Evolutionary conservation across 2,329 filamentous ascomycete genomes (phyloP).

Genomic region (Chrysoporthe austroafricana): DNA sequence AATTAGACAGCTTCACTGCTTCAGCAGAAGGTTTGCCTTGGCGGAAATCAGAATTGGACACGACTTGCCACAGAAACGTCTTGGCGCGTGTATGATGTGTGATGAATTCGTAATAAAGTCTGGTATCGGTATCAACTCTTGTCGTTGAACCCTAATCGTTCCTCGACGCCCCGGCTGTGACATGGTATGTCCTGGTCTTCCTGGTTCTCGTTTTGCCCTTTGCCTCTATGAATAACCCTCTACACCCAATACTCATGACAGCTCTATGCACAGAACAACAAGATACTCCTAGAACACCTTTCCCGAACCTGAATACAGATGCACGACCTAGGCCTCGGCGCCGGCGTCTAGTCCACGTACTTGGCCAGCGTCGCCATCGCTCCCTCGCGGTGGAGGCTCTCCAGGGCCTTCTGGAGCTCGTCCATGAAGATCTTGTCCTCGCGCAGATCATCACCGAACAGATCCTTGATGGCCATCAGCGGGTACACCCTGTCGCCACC

Average conservation of each 20-base stretch:
- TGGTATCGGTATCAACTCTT: background rate
- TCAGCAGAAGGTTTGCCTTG: too few species aligned
- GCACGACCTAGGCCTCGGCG: background rate
- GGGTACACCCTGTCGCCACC: slow-evolving; percentile 47
- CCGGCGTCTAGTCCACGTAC: slow-evolving; percentile 42
- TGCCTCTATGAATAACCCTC: background rate
- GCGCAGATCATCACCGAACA: slow-evolving; percentile 58
- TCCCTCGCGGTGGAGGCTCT: slow-evolving; percentile 50
- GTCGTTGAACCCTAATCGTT: too few species aligned
- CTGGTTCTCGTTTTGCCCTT: background rate
- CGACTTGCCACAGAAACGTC: too few species aligned
- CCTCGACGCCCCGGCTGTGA: background rate
- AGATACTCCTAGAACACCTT: background rate
- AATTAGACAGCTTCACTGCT: too few species aligned
- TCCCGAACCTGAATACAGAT: background rate
- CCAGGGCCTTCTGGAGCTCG: slow-evolving; percentile 51
- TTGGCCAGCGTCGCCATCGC: slow-evolving; percentile 54
- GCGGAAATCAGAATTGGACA: too few species aligned
- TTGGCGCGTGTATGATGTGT: background rate
- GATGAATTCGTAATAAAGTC: background rate
- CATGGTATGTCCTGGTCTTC: background rate
- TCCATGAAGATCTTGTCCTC: slow-evolving; percentile 50
- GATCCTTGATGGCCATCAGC: slow-evolving; percentile 49
- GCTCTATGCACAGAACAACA: background rate
- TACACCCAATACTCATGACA: background rate